Evolutionary conservation across 495 filamentous ascomycete species (phyloP).

Genomic region (Xylaria venustula): DNA sequence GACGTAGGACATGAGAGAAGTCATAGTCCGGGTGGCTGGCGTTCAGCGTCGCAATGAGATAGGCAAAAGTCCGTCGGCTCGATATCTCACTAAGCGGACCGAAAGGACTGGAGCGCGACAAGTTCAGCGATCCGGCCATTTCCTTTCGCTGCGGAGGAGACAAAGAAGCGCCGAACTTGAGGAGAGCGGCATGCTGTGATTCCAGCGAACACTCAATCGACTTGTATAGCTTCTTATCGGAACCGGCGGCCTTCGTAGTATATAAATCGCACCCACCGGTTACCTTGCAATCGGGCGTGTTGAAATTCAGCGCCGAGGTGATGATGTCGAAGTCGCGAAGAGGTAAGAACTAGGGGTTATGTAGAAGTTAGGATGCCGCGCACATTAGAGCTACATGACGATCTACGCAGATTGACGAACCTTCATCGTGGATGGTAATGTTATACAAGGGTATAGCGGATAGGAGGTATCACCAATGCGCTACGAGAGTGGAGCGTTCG

Average conservation of each 20-base stretch:
- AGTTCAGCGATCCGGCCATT: conserved; percentile 61
- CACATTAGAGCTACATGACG: not conserved
- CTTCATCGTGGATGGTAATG: conserved; percentile 12
- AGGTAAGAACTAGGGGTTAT: conserved; percentile 71
- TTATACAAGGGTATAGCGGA: not conserved
- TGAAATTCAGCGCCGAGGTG: conserved; percentile 87
- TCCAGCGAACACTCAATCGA: conserved; percentile 87
- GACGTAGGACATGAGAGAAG: conserved; percentile 85
- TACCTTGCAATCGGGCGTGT: conserved; percentile 85
- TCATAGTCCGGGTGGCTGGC: conserved; percentile 97
- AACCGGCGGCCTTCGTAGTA: conserved; percentile 90
- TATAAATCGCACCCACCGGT: conserved; percentile 92
- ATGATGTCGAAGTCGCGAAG: conserved; percentile 84
- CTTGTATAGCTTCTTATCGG: conserved; percentile 96
- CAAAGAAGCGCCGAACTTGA: conserved; percentile 76
- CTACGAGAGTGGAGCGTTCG: conserved; percentile 6
- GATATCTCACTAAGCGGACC: conserved; percentile 82
- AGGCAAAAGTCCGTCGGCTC: conserved; percentile 88
- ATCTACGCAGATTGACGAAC: not conserved
- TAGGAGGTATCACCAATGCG: not conserved
- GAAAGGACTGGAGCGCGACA: conserved; percentile 85
- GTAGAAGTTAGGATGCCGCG: not conserved
- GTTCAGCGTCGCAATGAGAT: conserved; percentile 96
- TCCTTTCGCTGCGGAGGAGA: conserved; percentile 69
- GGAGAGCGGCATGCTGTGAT: conserved; percentile 80